Conservation (phyloP, 306 rosid species). For the Carpinus fangiana region DNA sequence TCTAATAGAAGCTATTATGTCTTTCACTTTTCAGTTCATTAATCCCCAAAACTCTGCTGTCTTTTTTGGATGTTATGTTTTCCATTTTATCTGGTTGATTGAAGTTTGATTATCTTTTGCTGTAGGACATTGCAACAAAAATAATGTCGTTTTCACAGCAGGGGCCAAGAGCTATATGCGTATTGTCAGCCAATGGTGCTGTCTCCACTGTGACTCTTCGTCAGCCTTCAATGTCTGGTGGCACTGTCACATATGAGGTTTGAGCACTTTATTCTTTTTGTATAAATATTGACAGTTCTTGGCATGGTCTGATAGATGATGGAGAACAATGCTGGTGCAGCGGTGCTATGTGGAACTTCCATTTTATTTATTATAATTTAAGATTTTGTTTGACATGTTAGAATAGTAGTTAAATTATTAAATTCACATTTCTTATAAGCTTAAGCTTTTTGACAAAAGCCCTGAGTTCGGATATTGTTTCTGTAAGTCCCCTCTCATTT, state of each 20-base stretch:
- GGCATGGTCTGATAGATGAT: neutral
- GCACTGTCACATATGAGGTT: constrained; percentile 92
- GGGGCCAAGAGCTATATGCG: constrained; percentile 77
- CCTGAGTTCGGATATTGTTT: too few relatives aligned
- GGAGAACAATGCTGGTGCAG: neutral
- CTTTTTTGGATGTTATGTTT: neutral
- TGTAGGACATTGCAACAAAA: constrained; percentile 83
- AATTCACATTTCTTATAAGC: too few relatives aligned
- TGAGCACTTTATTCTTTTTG: constrained; percentile 14
- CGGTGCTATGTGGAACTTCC: constrained; percentile 6
- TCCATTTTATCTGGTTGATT: constrained; percentile 8
- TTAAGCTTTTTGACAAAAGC: too few relatives aligned
- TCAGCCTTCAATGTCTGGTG: constrained; percentile 88
- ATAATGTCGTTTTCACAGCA: constrained; percentile 92
- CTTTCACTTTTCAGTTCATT: constrained; percentile 7
- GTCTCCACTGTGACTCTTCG: constrained; percentile 92
- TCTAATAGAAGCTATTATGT: constrained; percentile 9
- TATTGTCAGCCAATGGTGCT: constrained; percentile 88
- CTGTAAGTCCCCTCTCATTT: too few relatives aligned
- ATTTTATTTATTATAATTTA: constrained; percentile 3
- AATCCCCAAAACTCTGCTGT: neutral
- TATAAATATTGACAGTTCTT: neutral
- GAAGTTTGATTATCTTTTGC: constrained; percentile 15
- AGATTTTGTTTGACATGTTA: neutral
- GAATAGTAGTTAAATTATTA: too few relatives aligned